Percentiles rank a stretch among this genome's conserved stretches.
These are phyloP conservation scores for Rossbeevera mucosa DNA, from an alignment of 768 basidiomycete genomes.

Conservation along the genomic window DNA sequence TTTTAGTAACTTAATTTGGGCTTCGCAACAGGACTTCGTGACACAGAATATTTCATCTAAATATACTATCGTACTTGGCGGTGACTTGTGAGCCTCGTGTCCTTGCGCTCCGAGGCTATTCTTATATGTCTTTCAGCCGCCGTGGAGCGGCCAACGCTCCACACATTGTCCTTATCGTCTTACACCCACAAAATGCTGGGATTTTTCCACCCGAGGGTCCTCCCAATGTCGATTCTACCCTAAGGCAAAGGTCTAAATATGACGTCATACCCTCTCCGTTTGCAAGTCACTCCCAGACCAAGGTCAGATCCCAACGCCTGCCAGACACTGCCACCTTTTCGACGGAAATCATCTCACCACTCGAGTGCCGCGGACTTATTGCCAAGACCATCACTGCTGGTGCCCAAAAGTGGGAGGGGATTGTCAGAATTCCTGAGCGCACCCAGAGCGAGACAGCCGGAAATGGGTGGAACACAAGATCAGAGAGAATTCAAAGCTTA, in stretches of 20 bases:
- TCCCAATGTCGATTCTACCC: slow-evolving; percentile 14
- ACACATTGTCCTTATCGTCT: slow-evolving; percentile 11
- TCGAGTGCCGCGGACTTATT: slow-evolving; percentile 44
- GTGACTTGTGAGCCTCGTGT: slow-evolving; percentile 52
- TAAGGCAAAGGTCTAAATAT: slow-evolving; percentile 7
- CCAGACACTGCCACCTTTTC: slow-evolving; percentile 27
- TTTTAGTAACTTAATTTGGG: neutral
- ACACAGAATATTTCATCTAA: slow-evolving; percentile 41
- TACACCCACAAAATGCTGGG: slow-evolving; percentile 13
- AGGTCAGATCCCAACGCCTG: slow-evolving; percentile 3
- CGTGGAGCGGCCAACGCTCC: slow-evolving; percentile 33
- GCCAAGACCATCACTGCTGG: slow-evolving; percentile 33
- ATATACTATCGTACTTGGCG: slow-evolving; percentile 48
- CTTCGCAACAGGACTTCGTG: slow-evolving; percentile 42
- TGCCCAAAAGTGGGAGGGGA: slow-evolving; percentile 45
- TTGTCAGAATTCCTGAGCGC: slow-evolving; percentile 44
- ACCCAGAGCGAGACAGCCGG: slow-evolving; percentile 6
- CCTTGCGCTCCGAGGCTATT: neutral
- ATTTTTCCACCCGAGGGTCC: slow-evolving; percentile 15
- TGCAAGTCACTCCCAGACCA: slow-evolving; percentile 8
- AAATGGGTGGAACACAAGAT: slow-evolving; percentile 28
- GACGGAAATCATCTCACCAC: slow-evolving; percentile 37
- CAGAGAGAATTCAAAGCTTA: slow-evolving; percentile 24
- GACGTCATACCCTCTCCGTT: slow-evolving; percentile 16
- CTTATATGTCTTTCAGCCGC: slow-evolving; percentile 35